Base-by-base conservation (phyloP, 2,329 filamentous ascomycete genomes). In the Microdochium trichocladiopsis region DNA sequence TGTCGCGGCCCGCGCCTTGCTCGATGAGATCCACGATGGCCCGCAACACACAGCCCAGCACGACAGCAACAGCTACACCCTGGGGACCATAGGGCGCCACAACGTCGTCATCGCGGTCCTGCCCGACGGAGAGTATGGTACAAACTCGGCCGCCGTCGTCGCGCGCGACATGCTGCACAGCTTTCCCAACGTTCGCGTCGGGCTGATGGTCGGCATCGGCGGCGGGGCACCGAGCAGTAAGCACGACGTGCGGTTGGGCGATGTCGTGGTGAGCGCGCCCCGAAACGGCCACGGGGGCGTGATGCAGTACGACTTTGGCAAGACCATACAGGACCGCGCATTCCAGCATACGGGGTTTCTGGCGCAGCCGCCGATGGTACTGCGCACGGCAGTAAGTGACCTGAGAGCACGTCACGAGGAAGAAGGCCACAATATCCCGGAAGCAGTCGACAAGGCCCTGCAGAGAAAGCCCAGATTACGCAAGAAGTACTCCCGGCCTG, bases 11-110 rank as follows among this genome's bases (percentile, higher is more conserved):
- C 57, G 59, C 25, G 58, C 50, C 0, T 66, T 74, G 24, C 66
- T 76, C 2, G 72, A 76, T 50, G 65, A 74, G 53, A 54, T 60
- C 25, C 66, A 73, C 50, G 61, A 61, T 0, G 3, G 21, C 0
- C 64, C 58, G 0, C 57, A 62, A 4, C 41, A 66, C 66, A 33
- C 63, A 21, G 10, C 50, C 0, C 45, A 8, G 1, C 25, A 62
- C 9, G 66, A 67, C 24, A 61, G 59, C 48, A 63, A 61, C 25
- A 47, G 23, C 4, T 72, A 72, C 50, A 57, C 56, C 3, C 55
- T 66, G 0, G 70, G 68, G 1, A 51, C 47, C 0, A 64, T 72
- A 1, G 62, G 61, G 1, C 51, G 52, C 12, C 67, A 72, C 49
- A 67, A 72, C 28, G 57, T 72, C 5, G 69, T 69, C 9, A 63